Conservation (phyloP, 106 monocot species). For the Platanthera zijinensis region DNA sequence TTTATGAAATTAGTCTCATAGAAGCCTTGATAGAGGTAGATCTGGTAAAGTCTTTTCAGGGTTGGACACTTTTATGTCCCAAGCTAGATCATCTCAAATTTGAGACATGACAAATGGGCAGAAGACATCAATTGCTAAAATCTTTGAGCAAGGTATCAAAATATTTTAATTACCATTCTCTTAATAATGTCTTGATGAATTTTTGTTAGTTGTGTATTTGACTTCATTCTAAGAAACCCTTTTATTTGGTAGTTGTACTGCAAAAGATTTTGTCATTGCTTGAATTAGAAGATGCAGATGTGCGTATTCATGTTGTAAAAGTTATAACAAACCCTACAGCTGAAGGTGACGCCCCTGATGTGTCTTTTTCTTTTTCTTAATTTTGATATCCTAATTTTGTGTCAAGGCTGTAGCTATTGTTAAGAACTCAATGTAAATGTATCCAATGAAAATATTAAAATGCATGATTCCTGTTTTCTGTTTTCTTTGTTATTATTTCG, state of each 20-base stretch:
- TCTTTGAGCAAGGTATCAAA: too few relatives aligned
- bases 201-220: too few relatives aligned
- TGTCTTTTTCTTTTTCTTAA: background rate
- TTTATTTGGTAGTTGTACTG: constrained; percentile 67
- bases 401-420: background rate
- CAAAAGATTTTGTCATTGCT: constrained; percentile 96
- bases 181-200: too few relatives aligned
- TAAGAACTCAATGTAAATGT: background rate
- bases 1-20: constrained; percentile 51
- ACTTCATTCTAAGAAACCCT: background rate
- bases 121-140: too few relatives aligned
- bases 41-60: too few relatives aligned
- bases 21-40: too few relatives aligned
- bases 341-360: constrained; percentile 53
- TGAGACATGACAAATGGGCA: too few relatives aligned
- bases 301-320: constrained; percentile 95
- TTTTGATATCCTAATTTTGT: background rate
- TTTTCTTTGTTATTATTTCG: too few relatives aligned
- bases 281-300: constrained; percentile 93
- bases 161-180: too few relatives aligned
- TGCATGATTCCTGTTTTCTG: too few relatives aligned
- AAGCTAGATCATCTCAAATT: too few relatives aligned
- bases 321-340: constrained; percentile 94
- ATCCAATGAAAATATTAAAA: background rate
- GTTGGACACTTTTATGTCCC: too few relatives aligned